Evolutionary conservation across 208 protist species (phyloP).

Genomic region (Strigomonas galati): DNA sequence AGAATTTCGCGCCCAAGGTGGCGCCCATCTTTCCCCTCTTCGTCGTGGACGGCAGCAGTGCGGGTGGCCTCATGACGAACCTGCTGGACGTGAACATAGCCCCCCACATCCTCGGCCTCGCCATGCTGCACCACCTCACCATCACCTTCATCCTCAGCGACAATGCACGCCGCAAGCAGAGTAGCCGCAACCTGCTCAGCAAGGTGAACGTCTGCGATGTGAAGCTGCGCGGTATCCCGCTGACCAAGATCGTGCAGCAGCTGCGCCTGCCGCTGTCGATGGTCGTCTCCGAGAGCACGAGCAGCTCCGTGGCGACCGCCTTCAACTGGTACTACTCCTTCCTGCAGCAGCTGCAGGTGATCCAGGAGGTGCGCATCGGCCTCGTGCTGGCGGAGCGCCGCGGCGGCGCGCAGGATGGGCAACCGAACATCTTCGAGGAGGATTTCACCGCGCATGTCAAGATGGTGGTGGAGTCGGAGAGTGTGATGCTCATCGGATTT

Average conservation of each 20-base stretch:
- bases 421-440: slow-evolving; percentile 78
- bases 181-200: slow-evolving; percentile 49
- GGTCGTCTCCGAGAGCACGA: slow-evolving; percentile 64
- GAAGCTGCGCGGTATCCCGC: slow-evolving; percentile 84
- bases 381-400: slow-evolving; percentile 63
- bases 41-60: slow-evolving; percentile 76
- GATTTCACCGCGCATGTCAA: slow-evolving; percentile 74
- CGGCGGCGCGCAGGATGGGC: slow-evolving; percentile 73
- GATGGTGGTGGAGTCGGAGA: slow-evolving; percentile 52
- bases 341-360: slow-evolving; percentile 69
- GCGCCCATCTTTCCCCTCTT: slow-evolving; percentile 81
- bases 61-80: slow-evolving; percentile 65
- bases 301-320: slow-evolving; percentile 49
- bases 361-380: slow-evolving; percentile 59
- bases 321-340: slow-evolving; percentile 83
- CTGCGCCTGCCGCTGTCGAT: slow-evolving; percentile 77
- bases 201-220: slow-evolving; percentile 74
- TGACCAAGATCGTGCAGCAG: slow-evolving; percentile 81
- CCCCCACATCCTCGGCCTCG: slow-evolving; percentile 84
- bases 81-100: slow-evolving; percentile 73
- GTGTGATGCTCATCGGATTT: slow-evolving; percentile 88
- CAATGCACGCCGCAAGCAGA: slow-evolving; percentile 55
- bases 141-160: slow-evolving; percentile 68
- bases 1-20: slow-evolving; percentile 41
- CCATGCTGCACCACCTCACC: slow-evolving; percentile 85